Conservation (phyloP, 176 grass and related monocot genomes). For the Urochloa ruziziensis region DNA sequence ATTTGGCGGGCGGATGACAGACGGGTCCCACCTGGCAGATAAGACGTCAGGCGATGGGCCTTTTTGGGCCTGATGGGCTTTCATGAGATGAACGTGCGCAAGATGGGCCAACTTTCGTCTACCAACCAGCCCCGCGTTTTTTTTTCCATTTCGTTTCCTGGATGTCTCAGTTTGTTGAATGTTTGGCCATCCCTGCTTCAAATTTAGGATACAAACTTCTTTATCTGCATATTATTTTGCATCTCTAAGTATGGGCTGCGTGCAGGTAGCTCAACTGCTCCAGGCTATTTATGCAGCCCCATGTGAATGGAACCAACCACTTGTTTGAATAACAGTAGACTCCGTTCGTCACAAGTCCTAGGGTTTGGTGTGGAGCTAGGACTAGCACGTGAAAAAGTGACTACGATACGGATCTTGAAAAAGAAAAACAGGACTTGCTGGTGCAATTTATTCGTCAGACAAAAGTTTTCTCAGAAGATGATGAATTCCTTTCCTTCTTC, state of each 20-base stretch:
- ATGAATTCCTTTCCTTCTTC: neutral
- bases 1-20: conserved; percentile 20
- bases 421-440: neutral
- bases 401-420: neutral
- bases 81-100: neutral
- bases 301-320: neutral
- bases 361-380: neutral
- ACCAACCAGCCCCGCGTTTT: neutral
- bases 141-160: too few relatives aligned
- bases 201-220: neutral
- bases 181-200: neutral
- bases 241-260: neutral
- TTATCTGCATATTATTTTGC: neutral
- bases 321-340: neutral
- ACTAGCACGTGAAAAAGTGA: neutral
- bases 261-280: neutral
- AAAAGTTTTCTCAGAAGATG: neutral
- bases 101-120: neutral
- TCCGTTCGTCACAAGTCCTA: neutral
- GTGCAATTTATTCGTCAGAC: neutral
- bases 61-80: neutral
- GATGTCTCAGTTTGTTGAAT: neutral
- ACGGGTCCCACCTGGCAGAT: conserved; percentile 3
- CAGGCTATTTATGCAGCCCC: neutral
- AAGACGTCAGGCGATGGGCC: neutral